Evolutionary conservation across 495 filamentous ascomycete species (phyloP).

Genomic region (Penicillium dipodomyicola): DNA sequence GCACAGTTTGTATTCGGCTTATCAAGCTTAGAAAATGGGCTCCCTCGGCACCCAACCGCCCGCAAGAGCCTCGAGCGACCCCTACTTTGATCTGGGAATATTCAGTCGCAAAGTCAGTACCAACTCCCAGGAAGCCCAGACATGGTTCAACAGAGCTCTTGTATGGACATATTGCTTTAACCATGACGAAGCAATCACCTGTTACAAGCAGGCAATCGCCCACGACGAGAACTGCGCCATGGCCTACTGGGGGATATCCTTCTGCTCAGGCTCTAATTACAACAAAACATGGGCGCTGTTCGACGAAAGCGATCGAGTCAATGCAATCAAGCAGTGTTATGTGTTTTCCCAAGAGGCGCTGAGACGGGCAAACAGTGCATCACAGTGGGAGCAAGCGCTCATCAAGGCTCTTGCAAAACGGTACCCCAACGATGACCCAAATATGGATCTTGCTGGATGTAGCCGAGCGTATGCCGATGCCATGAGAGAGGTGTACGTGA

Average conservation of each 20-base stretch:
- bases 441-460: conserved; percentile 41
- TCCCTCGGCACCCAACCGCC: not conserved
- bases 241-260: conserved; percentile 64
- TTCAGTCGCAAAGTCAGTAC: conserved; percentile 47
- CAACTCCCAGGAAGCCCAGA: conserved; percentile 40
- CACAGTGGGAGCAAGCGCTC: conserved; percentile 49
- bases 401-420: conserved; percentile 50
- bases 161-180: conserved; percentile 64
- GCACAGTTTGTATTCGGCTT: not conserved
- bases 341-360: conserved; percentile 36
- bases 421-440: conserved; percentile 40
- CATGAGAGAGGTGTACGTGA: conserved; percentile 51
- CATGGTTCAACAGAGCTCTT: conserved; percentile 59
- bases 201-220: conserved; percentile 55
- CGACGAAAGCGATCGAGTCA: conserved; percentile 47
- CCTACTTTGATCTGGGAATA: conserved; percentile 56
- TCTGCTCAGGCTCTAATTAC: conserved; percentile 63
- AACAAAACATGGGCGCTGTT: conserved; percentile 65
- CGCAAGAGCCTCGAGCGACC: conserved; percentile 17
- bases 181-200: conserved; percentile 55
- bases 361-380: conserved; percentile 20
- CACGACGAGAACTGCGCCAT: conserved; percentile 52
- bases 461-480: conserved; percentile 53
- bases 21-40: conserved; percentile 5
- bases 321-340: conserved; percentile 38